Percentiles rank a stretch among this genome's conserved stretches.
phyloP scores from a whole-genome alignment of 176 grass and related monocot species.

The Phragmites australis region DNA sequence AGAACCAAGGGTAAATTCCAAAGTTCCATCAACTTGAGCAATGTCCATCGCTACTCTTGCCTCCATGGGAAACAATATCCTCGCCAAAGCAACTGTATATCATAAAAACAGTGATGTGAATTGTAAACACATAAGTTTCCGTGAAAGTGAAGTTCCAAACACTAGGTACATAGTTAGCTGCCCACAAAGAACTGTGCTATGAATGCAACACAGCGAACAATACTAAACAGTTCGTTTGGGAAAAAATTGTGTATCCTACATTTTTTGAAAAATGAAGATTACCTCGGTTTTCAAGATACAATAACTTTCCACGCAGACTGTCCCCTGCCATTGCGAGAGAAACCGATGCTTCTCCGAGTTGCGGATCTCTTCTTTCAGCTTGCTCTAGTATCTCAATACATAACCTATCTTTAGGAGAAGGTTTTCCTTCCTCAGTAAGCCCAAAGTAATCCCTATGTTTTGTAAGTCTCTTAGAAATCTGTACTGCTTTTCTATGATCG shows the following conservation, averaged over 20 bases:
- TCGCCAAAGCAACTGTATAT: constrained; percentile 82
- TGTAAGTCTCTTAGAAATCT: constrained; percentile 75
- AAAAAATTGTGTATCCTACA: background rate
- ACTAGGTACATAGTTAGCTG: background rate
- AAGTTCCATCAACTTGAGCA: constrained; percentile 79
- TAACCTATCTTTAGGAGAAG: constrained; percentile 57
- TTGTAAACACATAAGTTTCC: background rate
- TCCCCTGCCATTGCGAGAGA: constrained; percentile 71
- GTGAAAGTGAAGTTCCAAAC: background rate
- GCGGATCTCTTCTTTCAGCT: constrained; percentile 68
- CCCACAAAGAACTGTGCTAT: background rate
- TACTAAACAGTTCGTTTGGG: background rate
- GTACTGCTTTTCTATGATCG: constrained; percentile 83
- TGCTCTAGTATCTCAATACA: constrained; percentile 87
- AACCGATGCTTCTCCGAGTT: constrained; percentile 73
- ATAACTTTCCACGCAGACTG: constrained; percentile 49
- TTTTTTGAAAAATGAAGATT: background rate
- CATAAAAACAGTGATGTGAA: constrained; percentile 19
- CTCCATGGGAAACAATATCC: constrained; percentile 77
- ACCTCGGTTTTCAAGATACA: constrained; percentile 97
- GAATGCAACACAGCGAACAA: background rate
- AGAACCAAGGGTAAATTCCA: constrained; percentile 63
- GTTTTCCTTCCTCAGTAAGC: constrained; percentile 53
- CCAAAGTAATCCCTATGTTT: constrained; percentile 51
- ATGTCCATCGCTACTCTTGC: constrained; percentile 83